phyloP scores from a whole-genome alignment of 768 basidiomycete genomes.

The Mycena leptocephala region DNA sequence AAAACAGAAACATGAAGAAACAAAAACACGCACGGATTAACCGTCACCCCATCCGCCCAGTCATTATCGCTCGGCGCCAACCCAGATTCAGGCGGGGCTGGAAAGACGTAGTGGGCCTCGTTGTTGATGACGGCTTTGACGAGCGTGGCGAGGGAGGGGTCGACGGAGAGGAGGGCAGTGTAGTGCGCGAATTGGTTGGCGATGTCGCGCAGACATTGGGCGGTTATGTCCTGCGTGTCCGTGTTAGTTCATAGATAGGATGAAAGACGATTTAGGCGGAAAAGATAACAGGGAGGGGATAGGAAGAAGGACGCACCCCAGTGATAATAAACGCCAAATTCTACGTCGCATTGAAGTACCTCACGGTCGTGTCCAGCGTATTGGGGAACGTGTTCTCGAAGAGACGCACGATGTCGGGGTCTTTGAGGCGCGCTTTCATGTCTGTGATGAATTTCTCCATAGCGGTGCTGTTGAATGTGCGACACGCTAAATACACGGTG shows the following conservation, averaged over 20 bases:
- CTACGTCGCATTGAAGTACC: slow-evolving; percentile 78
- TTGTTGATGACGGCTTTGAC: slow-evolving; percentile 90
- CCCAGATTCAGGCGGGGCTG: slow-evolving; percentile 87
- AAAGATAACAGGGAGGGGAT: not conserved
- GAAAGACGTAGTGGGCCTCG: slow-evolving; percentile 86
- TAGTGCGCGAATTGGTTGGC: slow-evolving; percentile 90
- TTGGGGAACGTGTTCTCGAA: slow-evolving; percentile 91
- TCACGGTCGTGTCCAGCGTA: slow-evolving; percentile 87
- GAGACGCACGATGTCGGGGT: slow-evolving; percentile 83
- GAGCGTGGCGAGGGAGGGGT: slow-evolving; percentile 72
- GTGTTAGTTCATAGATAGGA: no score
- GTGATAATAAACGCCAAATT: slow-evolving; percentile 89
- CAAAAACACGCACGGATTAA: slow-evolving; percentile 84
- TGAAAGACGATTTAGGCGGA: not conserved
- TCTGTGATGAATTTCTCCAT: slow-evolving; percentile 87
- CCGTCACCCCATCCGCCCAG: slow-evolving; percentile 79
- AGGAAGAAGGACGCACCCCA: slow-evolving; percentile 73
- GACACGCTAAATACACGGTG: slow-evolving; percentile 65
- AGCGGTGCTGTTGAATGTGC: slow-evolving; percentile 84
- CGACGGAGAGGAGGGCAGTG: slow-evolving; percentile 68
- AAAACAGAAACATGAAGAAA: no score
- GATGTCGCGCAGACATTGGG: slow-evolving; percentile 89
- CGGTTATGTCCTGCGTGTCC: slow-evolving; percentile 66
- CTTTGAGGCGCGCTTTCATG: slow-evolving; percentile 80
- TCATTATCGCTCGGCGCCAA: slow-evolving; percentile 75